phyloP scores from a whole-genome alignment of 2,329 filamentous ascomycete species.

The Colletotrichum nymphaeae region DNA sequence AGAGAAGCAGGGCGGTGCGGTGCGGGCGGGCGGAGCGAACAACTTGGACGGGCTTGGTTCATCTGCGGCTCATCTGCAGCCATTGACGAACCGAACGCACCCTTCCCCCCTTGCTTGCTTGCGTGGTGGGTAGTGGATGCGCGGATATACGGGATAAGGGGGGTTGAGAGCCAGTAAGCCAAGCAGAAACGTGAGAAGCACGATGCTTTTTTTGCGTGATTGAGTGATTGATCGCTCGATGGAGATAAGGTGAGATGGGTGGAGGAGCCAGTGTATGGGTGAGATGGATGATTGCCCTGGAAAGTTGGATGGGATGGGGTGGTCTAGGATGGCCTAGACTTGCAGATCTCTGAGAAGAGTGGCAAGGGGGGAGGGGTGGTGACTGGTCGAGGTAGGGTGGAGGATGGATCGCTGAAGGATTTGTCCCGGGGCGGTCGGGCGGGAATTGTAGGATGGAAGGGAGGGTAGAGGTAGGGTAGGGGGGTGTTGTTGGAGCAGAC shows the following conservation, averaged over 20 bases:
- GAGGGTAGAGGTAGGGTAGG: neutral
- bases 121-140: neutral
- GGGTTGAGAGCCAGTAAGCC: neutral
- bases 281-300: slow-evolving; percentile 15
- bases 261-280: neutral
- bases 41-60: neutral
- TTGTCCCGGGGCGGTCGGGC: slow-evolving; percentile 22
- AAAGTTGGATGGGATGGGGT: slow-evolving; percentile 4
- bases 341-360: slow-evolving; percentile 26
- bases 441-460: slow-evolving; percentile 12
- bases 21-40: neutral
- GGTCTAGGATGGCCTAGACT: slow-evolving; percentile 24
- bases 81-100: neutral
- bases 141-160: neutral
- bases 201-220: neutral
- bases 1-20: neutral
- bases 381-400: neutral
- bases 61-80: neutral
- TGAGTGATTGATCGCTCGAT: slow-evolving; percentile 3
- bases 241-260: slow-evolving; percentile 20
- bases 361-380: slow-evolving; percentile 5
- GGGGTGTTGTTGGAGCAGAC: neutral
- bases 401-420: slow-evolving; percentile 30
- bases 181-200: neutral
- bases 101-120: neutral